Base-by-base conservation (phyloP, 768 basidiomycete genomes). In the Cystobasidiopsis lactophilus region DNA sequence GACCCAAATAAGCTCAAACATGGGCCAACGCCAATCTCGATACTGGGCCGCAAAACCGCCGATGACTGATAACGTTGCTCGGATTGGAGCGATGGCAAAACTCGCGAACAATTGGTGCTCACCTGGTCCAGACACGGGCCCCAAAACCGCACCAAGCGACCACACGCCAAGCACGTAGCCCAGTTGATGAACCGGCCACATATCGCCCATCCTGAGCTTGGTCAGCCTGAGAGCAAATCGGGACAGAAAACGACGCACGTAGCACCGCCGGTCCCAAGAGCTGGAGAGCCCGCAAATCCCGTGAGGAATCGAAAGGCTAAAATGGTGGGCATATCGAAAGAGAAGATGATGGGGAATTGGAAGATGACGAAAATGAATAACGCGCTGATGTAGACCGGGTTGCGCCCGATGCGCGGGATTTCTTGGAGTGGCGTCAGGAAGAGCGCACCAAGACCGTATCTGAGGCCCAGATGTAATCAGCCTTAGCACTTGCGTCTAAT, bases 221-320 rank as follows among this genome's bases (percentile, higher is more conserved):
- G n/a, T n/a, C n/a, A n/a, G n/a, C n/a, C n/a, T n/a, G n/a, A n/a
- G n/a, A n/a, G n/a, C n/a, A n/a, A n/a, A n/a, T n/a, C n/a, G n/a
- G n/a, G n/a, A n/a, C n/a, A n/a, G n/a, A n/a, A n/a, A n/a, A n/a
- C n/a, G n/a, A n/a, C n/a, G n/a, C n/a, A n/a, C n/a, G n/a, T n/a
- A n/a, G 58, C 59, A 40, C 67, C 67, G 26, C 68, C 66, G 2
- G 66, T 69, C 3, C 66, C 66, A 13, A 69, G 56, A 3, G 67
- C 65, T 1, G 68, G 68, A 13, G 60, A 62, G 3, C 69, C 68
- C 24, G 64, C 58, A 57, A 69, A 66, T 19, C 69, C 68, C 40
- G 62, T 63, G 21, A 64, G 26, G 27, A 47, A 47, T 7, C 23
- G 45, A 31, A 47, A 23, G 14, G 23, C 19, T 49, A 21, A 53